Conservation (phyloP, 2,329 filamentous ascomycete genomes). For the Apiospora saccharicola region DNA sequence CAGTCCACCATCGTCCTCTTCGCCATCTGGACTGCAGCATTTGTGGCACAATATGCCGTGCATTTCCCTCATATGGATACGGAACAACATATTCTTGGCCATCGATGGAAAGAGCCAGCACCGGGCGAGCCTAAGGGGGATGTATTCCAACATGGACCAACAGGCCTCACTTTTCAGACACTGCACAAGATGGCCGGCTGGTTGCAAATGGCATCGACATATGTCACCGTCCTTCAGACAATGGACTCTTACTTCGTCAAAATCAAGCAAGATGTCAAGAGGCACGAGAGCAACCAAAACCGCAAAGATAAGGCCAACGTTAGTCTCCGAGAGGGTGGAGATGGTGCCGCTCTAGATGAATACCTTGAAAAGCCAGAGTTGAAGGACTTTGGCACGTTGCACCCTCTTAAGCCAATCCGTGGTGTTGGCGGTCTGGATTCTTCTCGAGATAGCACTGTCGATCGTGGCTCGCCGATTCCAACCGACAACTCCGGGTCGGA, state of each 20-base stretch:
- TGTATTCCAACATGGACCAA: slow-evolving; percentile 49
- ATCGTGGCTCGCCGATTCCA: slow-evolving; percentile 40
- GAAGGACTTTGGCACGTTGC: slow-evolving; percentile 53
- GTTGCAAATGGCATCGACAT: slow-evolving; percentile 64
- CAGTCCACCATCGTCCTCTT: slow-evolving; percentile 74
- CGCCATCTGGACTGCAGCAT: slow-evolving; percentile 71
- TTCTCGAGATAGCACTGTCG: slow-evolving; percentile 42
- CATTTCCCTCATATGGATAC: slow-evolving; percentile 75
- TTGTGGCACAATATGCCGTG: slow-evolving; percentile 70
- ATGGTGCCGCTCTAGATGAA: slow-evolving; percentile 62
- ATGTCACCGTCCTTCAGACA: slow-evolving; percentile 59
- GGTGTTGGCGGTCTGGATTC: slow-evolving; percentile 36
- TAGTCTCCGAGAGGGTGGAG: slow-evolving; percentile 51
- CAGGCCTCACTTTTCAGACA: slow-evolving; percentile 57
- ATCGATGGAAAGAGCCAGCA: slow-evolving; percentile 44
- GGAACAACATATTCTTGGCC: slow-evolving; percentile 56
- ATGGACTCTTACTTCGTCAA: slow-evolving; percentile 61
- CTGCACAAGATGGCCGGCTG: slow-evolving; percentile 59
- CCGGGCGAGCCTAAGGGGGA: slow-evolving; percentile 35
- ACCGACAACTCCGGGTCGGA: slow-evolving; percentile 36
- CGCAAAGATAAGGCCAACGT: slow-evolving; percentile 40
- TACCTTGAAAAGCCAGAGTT: slow-evolving; percentile 53
- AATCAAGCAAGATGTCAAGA: slow-evolving; percentile 57
- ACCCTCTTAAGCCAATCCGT: slow-evolving; percentile 42
- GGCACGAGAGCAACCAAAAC: slow-evolving; percentile 38